Evolutionary conservation across 768 basidiomycete species (phyloP).

Genomic region (Russula brevipes): DNA sequence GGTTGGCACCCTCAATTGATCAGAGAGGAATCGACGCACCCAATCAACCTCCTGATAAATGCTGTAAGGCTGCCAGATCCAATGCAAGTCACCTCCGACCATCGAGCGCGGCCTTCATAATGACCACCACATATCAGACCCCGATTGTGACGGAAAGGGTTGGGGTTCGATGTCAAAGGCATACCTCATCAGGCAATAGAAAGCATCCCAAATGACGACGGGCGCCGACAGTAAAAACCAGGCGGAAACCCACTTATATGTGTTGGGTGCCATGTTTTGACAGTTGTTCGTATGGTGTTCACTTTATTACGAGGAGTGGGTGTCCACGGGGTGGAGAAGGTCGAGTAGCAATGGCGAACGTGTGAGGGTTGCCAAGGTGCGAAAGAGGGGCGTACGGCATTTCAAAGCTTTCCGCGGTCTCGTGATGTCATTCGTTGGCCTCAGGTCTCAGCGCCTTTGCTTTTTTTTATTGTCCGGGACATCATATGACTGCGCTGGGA

Average conservation of each 20-base stretch:
- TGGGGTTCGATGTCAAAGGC: conserved; percentile 30
- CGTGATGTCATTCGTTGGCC: neutral
- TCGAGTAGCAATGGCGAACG: neutral
- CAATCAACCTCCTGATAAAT: conserved; percentile 64
- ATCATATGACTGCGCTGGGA: too few species aligned
- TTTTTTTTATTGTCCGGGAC: too few species aligned
- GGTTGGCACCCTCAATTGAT: conserved; percentile 1
- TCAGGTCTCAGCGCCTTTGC: too few species aligned
- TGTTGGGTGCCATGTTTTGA: conserved; percentile 28
- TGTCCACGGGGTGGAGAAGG: neutral
- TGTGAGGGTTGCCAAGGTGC: too few species aligned
- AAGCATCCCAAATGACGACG: conserved; percentile 72
- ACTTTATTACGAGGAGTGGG: neutral
- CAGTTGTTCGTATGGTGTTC: neutral
- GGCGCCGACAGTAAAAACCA: conserved; percentile 53
- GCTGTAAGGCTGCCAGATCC: conserved; percentile 85
- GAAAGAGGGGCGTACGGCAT: too few species aligned
- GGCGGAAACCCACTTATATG: conserved; percentile 28
- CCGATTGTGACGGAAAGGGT: neutral
- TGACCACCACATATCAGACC: neutral
- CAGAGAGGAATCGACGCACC: conserved; percentile 29
- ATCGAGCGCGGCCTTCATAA: conserved; percentile 71
- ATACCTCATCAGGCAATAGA: conserved; percentile 78
- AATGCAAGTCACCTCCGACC: conserved; percentile 82
- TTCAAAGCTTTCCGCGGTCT: too few species aligned